Base-by-base conservation (phyloP, 2,329 filamentous ascomycete genomes). In the Verticillium longisporum region DNA sequence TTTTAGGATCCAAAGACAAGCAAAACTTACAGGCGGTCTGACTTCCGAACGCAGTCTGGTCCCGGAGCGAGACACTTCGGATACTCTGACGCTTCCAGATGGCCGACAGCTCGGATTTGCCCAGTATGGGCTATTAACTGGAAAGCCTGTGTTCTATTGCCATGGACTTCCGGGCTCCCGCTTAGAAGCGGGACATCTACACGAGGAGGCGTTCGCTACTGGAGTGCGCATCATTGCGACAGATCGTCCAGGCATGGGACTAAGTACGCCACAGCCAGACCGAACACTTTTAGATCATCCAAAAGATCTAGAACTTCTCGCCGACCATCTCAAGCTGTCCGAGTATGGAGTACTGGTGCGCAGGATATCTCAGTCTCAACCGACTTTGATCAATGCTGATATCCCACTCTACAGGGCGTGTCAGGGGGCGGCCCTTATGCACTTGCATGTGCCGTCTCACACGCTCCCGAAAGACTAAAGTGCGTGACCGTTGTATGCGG, bases 161-260 rank as follows among this genome's bases (percentile, higher is more conserved):
- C 78, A 80, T 63, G 78, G 77, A 9, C 76, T 73, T 59, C 78
- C 77, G 0, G 71, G 71, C 0, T 77, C 73, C 4, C 76, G 77
- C 5, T 65, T 78, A 11, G 77, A 79, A 61, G 73, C 67, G 6
- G 61, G 60, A 6, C 64, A 64, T 10, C 58, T 72, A 18, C 66
- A 73, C 41, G 59, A 65, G 3, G 56, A 68, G 4, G 74, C 71
- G 10, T 60, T 63, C 2, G 63, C 64, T 3, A 66, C 66, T 9
- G 63, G 66, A 4, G 61, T 75, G 15, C 74, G 73, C 7, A 32
- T 79, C 50, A 68, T 80, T 41, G 68, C 74, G 4, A 66, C 74
- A 2, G 77, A 80, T 59, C 71, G 78, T 1, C 77, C 78, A 1
- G 78, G 78, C 6, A 76, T 74, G 36, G 78, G 77, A 6, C 63